These are phyloP conservation scores for Heterobasidion annosum DNA, from an alignment of 1,284 basidiomycete genomes.

Conservation along the genomic window DNA sequence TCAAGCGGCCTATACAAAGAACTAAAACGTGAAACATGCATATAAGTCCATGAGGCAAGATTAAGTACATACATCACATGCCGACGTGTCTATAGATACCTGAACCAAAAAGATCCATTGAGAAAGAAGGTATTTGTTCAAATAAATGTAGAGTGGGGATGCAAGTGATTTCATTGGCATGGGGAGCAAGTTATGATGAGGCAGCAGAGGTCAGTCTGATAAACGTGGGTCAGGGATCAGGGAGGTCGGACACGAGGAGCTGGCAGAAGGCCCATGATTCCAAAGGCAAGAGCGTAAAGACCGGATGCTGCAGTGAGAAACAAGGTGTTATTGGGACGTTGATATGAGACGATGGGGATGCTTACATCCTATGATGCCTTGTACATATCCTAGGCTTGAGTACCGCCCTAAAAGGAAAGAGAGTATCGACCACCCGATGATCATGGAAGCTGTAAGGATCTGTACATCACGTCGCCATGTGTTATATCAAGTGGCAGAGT, in stretches of 20 bases:
- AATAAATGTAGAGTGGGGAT: too few relatives aligned
- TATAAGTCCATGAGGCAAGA: too few relatives aligned
- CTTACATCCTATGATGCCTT: constrained; percentile 56
- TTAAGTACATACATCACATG: too few relatives aligned
- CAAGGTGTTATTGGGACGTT: neutral
- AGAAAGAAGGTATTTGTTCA: too few relatives aligned
- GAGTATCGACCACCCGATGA: constrained; percentile 58
- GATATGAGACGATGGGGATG: constrained; percentile 6
- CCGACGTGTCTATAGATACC: too few relatives aligned
- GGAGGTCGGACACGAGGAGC: constrained; percentile 35
- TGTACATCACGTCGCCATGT: constrained; percentile 3
- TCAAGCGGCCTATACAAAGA: too few relatives aligned
- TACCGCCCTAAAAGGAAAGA: constrained; percentile 53
- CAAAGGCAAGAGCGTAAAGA: constrained; percentile 59
- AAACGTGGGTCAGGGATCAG: neutral
- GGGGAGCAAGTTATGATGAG: neutral
- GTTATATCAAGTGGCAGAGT: constrained; percentile 1
- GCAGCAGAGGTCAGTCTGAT: neutral
- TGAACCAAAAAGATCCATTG: too few relatives aligned
- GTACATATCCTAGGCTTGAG: constrained; percentile 53
- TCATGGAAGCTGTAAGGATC: constrained; percentile 55
- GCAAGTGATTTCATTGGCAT: too few relatives aligned
- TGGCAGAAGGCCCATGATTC: constrained; percentile 60
- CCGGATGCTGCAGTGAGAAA: constrained; percentile 41
- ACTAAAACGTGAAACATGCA: too few relatives aligned